These are phyloP conservation scores for Aspergillus neoniger DNA, from an alignment of 2,329 filamentous ascomycete genomes.

Conservation along the genomic window DNA sequence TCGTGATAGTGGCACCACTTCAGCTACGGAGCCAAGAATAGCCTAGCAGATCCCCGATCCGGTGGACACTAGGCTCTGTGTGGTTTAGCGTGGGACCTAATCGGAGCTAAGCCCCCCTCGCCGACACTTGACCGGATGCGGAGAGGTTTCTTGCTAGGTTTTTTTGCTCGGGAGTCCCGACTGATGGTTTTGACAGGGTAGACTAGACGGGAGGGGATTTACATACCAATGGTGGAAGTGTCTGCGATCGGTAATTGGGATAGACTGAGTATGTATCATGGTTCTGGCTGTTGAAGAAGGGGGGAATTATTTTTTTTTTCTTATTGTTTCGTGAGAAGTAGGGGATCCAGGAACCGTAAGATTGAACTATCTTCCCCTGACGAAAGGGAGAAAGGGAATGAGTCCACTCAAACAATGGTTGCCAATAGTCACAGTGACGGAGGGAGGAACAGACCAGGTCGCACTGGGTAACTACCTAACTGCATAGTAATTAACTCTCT, in stretches of 20 bases:
- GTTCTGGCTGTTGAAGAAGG: background rate
- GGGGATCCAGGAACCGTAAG: background rate
- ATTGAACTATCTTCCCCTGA: background rate
- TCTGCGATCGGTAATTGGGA: background rate
- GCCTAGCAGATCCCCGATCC: slow-evolving; percentile 3
- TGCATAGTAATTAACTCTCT: background rate
- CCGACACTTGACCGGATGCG: slow-evolving; percentile 3
- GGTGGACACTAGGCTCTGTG: background rate
- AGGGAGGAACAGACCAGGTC: slow-evolving; percentile 6
- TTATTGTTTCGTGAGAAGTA: too few relatives aligned
- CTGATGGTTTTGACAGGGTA: background rate
- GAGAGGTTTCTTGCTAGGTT: background rate
- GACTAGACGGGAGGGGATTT: background rate
- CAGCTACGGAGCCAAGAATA: slow-evolving; percentile 2
- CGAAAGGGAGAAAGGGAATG: background rate
- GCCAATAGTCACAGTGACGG: slow-evolving; percentile 4
- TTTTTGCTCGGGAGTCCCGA: background rate
- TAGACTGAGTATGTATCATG: background rate
- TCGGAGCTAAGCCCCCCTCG: slow-evolving; percentile 4
- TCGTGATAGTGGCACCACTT: background rate
- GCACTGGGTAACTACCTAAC: background rate
- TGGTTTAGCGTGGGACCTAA: background rate
- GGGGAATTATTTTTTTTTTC: background rate
- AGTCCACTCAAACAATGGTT: background rate
- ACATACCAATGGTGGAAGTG: background rate